Conservation (phyloP, 495 filamentous ascomycete genomes). For the Aspergillus carlsbadensis region DNA sequence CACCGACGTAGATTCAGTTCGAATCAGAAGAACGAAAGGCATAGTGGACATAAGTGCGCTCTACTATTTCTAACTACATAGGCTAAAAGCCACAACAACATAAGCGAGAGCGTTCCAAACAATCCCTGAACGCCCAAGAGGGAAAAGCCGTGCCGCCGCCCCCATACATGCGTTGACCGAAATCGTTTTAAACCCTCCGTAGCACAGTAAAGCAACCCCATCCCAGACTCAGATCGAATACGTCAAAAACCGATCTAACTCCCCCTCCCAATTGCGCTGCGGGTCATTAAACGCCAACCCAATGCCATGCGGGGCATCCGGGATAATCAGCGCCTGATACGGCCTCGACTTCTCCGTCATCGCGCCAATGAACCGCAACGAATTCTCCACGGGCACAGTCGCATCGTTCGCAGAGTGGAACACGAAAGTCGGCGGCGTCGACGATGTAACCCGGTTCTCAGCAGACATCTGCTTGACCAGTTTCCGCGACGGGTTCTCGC, state of each 20-base stretch:
- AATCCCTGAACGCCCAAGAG: too few relatives aligned
- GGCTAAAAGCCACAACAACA: too few relatives aligned
- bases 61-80: too few relatives aligned
- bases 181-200: too few relatives aligned
- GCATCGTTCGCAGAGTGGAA: constrained; percentile 3
- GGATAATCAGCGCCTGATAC: constrained; percentile 1
- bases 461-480: neutral
- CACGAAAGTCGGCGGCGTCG: neutral
- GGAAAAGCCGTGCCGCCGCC: too few relatives aligned
- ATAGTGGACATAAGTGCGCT: too few relatives aligned
- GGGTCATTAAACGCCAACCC: neutral
- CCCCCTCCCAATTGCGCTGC: neutral
- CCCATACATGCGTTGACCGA: too few relatives aligned
- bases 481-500: neutral
- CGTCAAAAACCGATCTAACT: constrained; percentile 7
- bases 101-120: too few relatives aligned
- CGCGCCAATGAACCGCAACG: neutral
- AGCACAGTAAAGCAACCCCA: too few relatives aligned
- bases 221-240: constrained; percentile 3
- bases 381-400: constrained; percentile 1
- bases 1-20: too few relatives aligned
- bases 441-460: neutral
- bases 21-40: too few relatives aligned
- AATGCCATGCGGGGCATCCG: constrained; percentile 2
- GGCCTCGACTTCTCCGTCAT: neutral